Percentiles rank a stretch among this genome's conserved stretches.
Evolutionary conservation across 177 flowering plant species (phyloP).

Genomic region (Vitis hybrid): DNA sequence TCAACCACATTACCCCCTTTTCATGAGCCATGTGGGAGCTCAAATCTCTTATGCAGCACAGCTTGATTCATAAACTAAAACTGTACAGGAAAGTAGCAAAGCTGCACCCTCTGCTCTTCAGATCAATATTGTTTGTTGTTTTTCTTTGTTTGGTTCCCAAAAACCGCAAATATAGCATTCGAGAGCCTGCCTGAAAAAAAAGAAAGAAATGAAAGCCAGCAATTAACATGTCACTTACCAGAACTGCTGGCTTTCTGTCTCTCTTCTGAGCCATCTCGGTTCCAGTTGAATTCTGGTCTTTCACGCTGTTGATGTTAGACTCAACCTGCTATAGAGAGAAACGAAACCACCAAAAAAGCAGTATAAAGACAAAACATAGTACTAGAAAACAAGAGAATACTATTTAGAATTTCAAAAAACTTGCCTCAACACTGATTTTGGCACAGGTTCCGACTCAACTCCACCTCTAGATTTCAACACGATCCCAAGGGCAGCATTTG

Average conservation of each 20-base stretch:
- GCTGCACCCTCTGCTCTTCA: not conserved
- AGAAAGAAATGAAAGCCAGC: constrained; percentile 44
- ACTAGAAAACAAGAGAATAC: not conserved
- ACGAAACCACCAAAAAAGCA: constrained; percentile 19
- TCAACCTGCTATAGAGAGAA: constrained; percentile 37
- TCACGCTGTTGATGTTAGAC: constrained; percentile 48
- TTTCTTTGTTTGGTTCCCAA: not conserved
- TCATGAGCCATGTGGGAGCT: too few species aligned
- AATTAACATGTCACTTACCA: constrained; percentile 40
- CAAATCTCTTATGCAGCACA: not conserved
- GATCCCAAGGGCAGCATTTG: constrained; percentile 32
- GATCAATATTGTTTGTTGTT: not conserved
- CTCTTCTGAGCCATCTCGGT: not conserved
- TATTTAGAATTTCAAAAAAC: constrained; percentile 15
- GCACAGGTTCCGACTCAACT: constrained; percentile 33
- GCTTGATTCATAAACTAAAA: constrained; percentile 5
- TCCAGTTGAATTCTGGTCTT: constrained; percentile 2
- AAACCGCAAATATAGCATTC: constrained; percentile 3
- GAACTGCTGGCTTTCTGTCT: constrained; percentile 42
- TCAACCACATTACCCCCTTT: too few species aligned
- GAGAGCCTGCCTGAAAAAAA: constrained; percentile 30
- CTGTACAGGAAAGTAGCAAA: constrained; percentile 1
- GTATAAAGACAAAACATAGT: constrained; percentile 33
- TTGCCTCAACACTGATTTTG: constrained; percentile 54
- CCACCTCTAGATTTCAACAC: constrained; percentile 30